Percentiles rank a stretch among this genome's conserved stretches.
These are phyloP conservation scores for Leccinum fibrillosum DNA, from an alignment of 768 basidiomycete genomes.

Conservation along the genomic window DNA sequence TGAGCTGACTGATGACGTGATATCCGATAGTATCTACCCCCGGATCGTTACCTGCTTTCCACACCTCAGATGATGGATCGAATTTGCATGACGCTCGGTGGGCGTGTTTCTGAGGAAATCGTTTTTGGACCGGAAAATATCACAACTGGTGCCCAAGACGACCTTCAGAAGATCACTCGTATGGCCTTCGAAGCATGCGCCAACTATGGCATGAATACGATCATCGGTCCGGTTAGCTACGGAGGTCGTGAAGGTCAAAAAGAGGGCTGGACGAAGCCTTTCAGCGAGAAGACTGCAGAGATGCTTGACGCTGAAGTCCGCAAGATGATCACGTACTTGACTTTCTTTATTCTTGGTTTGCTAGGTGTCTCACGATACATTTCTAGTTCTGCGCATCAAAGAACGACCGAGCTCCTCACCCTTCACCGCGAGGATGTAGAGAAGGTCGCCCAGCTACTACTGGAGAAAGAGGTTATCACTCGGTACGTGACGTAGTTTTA, in stretches of 20 bases:
- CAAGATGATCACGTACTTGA: constrained; percentile 85
- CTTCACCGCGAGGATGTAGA: constrained; percentile 85
- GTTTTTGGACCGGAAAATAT: constrained; percentile 92
- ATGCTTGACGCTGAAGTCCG: constrained; percentile 89
- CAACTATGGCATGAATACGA: constrained; percentile 95
- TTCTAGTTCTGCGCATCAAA: constrained; percentile 67
- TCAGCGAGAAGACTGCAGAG: constrained; percentile 96
- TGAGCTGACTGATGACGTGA: constrained; percentile 7
- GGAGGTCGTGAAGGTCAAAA: constrained; percentile 82
- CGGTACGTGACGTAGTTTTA: constrained; percentile 48
- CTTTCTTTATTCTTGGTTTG: constrained; percentile 11
- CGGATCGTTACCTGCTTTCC: constrained; percentile 93
- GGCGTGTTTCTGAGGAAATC: constrained; percentile 97
- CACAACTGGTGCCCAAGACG: constrained; percentile 97
- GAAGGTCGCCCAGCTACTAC: constrained; percentile 83
- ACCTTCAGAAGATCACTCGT: constrained; percentile 94
- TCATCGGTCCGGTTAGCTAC: constrained; percentile 95
- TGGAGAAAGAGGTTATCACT: constrained; percentile 96
- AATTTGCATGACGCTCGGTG: constrained; percentile 98
- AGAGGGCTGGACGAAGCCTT: constrained; percentile 94
- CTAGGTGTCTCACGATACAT: constrained; percentile 8
- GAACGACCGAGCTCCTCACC: constrained; percentile 79
- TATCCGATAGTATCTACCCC: constrained; percentile 74
- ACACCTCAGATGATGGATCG: constrained; percentile 93
- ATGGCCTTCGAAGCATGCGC: constrained; percentile 97